phyloP scores from a whole-genome alignment of 495 filamentous ascomycete genomes.

The Paragyromitra xinjiangensis region DNA sequence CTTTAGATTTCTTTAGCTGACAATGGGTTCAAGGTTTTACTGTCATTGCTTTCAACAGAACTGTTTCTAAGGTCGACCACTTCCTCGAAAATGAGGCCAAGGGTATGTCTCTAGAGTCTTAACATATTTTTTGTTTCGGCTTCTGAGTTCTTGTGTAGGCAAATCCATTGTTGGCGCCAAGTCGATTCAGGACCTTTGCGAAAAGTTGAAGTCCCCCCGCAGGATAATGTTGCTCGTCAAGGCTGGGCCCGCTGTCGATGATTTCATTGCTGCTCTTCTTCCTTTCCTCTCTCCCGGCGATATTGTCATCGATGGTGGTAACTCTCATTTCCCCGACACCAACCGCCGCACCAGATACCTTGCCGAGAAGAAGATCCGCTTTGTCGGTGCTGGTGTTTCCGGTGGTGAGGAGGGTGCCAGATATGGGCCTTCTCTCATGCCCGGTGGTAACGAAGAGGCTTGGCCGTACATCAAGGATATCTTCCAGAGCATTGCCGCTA shows the following conservation, averaged over 20 bases:
- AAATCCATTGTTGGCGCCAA: slow-evolving; percentile 93
- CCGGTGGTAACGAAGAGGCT: slow-evolving; percentile 95
- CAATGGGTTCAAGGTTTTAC: slow-evolving; percentile 70
- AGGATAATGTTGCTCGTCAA: slow-evolving; percentile 98
- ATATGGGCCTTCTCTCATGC: slow-evolving; percentile 97
- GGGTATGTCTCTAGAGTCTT: slow-evolving; percentile 63
- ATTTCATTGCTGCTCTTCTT: slow-evolving; percentile 96
- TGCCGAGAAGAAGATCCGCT: slow-evolving; percentile 84
- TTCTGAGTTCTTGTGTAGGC: slow-evolving; percentile 62
- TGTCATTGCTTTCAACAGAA: slow-evolving; percentile 97
- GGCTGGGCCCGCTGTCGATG: slow-evolving; percentile 95
- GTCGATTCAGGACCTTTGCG: slow-evolving; percentile 89
- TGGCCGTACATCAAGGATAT: slow-evolving; percentile 99
- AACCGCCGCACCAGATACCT: slow-evolving; percentile 94
- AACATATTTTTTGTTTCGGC: slow-evolving; percentile 24
- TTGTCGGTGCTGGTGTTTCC: slow-evolving; percentile 96
- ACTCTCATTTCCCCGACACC: slow-evolving; percentile 98
- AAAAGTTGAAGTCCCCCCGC: slow-evolving; percentile 95
- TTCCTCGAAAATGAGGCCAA: slow-evolving; percentile 95
- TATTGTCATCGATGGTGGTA: slow-evolving; percentile 99
- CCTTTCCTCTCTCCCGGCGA: slow-evolving; percentile 89
- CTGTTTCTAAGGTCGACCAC: slow-evolving; percentile 93
- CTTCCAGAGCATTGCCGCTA: slow-evolving; percentile 96
- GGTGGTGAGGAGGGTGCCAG: slow-evolving; percentile 99
- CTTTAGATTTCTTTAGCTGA: slow-evolving; percentile 26